These are phyloP conservation scores for Diplocarpon rosae DNA, from an alignment of 2,329 filamentous ascomycete species.

Conservation along the genomic window DNA sequence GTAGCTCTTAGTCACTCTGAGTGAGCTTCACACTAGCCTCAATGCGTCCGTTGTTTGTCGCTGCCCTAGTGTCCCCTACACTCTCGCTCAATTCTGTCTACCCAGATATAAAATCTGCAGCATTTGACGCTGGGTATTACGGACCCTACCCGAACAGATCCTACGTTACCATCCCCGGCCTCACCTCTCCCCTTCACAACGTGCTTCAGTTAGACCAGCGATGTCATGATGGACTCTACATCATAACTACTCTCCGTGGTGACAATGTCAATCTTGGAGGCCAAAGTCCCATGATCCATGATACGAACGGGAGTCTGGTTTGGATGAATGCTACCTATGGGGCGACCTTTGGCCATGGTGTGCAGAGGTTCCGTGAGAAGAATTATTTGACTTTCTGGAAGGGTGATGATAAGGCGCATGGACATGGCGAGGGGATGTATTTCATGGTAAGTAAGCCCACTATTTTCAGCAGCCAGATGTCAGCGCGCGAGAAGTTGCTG, in stretches of 20 bases:
- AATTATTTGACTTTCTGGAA: constrained; percentile 38
- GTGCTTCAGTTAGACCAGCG: constrained; percentile 3
- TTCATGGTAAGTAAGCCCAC: constrained; percentile 2
- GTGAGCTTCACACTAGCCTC: too few relatives aligned
- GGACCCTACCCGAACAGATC: constrained; percentile 29
- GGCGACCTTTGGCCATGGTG: constrained; percentile 7
- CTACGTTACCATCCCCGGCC: constrained; percentile 25
- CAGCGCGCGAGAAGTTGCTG: neutral
- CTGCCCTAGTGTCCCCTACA: neutral
- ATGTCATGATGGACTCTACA: constrained; percentile 11
- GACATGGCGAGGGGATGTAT: constrained; percentile 6
- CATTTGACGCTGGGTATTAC: constrained; percentile 27
- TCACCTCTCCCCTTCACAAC: constrained; percentile 13
- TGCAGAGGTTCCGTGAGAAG: constrained; percentile 33
- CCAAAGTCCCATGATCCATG: constrained; percentile 14
- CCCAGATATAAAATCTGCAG: neutral
- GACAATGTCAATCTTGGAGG: constrained; percentile 7
- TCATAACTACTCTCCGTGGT: constrained; percentile 10
- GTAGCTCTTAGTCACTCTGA: too few relatives aligned
- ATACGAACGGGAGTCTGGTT: constrained; percentile 9
- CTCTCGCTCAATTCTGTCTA: neutral
- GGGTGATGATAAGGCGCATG: constrained; percentile 28
- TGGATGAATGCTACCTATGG: constrained; percentile 13
- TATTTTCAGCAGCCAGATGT: neutral
- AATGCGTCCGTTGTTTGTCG: neutral